Conservation (phyloP, 768 basidiomycete species). For the Trametes maxima region DNA sequence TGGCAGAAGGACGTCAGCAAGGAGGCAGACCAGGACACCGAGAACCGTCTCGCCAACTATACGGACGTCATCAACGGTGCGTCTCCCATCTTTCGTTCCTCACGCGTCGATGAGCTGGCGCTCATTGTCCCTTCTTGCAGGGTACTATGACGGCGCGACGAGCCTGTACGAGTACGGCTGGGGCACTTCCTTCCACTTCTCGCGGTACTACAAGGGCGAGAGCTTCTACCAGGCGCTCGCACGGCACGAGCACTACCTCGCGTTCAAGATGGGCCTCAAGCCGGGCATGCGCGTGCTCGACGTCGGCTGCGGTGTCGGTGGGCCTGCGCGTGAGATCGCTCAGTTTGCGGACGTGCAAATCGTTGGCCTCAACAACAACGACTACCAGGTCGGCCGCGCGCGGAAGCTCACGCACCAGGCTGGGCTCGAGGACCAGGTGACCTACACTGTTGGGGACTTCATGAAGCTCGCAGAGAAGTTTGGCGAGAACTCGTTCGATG, state of each 20-base stretch:
- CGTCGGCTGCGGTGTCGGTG: constrained; percentile 97
- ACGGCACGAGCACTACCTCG: constrained; percentile 97
- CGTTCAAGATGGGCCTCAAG: constrained; percentile 78
- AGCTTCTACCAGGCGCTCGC: constrained; percentile 75
- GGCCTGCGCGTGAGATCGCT: constrained; percentile 94
- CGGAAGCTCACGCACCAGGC: constrained; percentile 76
- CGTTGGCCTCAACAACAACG: constrained; percentile 93
- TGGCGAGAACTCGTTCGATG: constrained; percentile 92
- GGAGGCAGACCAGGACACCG: constrained; percentile 66
- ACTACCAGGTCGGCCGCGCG: constrained; percentile 90
- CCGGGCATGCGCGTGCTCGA: constrained; percentile 97
- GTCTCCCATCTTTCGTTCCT: constrained; percentile 26
- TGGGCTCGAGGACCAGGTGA: constrained; percentile 74
- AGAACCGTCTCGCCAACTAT: constrained; percentile 79
- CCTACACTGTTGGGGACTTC: constrained; percentile 92
- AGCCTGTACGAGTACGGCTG: constrained; percentile 95
- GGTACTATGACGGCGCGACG: constrained; percentile 97
- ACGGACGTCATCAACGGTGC: constrained; percentile 92
- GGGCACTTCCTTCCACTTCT: constrained; percentile 93
- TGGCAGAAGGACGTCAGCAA: constrained; percentile 84
- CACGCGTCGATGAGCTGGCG: background rate
- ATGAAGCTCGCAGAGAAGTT: constrained; percentile 93
- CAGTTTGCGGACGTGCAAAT: constrained; percentile 85
- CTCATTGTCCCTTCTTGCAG: constrained; percentile 39
- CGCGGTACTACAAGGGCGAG: constrained; percentile 94